Percentiles rank a stretch among this genome's conserved stretches.
Evolutionary conservation across 2,329 filamentous ascomycete species (phyloP).

Genomic region (Beauveria varroae): DNA sequence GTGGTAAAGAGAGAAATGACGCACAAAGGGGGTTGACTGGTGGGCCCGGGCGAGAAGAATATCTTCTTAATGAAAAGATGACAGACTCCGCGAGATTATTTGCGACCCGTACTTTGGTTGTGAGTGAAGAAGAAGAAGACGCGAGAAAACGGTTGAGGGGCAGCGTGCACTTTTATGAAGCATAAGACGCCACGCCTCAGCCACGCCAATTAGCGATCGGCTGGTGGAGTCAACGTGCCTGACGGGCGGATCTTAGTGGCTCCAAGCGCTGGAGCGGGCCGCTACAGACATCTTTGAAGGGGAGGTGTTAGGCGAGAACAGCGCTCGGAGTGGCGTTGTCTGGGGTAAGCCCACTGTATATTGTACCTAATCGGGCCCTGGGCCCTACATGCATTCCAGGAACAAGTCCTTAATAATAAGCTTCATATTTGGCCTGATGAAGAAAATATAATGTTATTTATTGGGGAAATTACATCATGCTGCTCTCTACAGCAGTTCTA

Average conservation of each 20-base stretch:
- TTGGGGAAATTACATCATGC: too few species aligned
- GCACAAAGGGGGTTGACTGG: constrained; percentile 32
- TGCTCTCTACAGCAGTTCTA: too few species aligned
- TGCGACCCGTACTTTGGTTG: constrained; percentile 52
- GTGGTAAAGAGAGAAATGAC: constrained; percentile 29
- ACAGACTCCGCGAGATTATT: constrained; percentile 44
- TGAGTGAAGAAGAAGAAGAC: constrained; percentile 41
- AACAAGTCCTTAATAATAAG: too few species aligned
- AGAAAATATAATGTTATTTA: too few species aligned
- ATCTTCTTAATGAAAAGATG: constrained; percentile 37
- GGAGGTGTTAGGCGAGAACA: neutral
- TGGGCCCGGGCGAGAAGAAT: constrained; percentile 49
- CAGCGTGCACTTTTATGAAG: constrained; percentile 26
- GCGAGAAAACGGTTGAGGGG: constrained; percentile 24
- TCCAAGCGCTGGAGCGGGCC: neutral
- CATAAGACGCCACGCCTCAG: neutral
- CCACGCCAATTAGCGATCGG: neutral
- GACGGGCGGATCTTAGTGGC: neutral
- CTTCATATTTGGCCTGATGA: too few species aligned
- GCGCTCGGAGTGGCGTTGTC: neutral
- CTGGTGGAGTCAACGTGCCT: neutral
- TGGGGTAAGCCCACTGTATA: constrained; percentile 3
- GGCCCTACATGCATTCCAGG: neutral
- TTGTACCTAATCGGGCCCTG: neutral
- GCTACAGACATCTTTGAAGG: neutral